Percentiles rank a stretch among this genome's conserved stretches.
Conservation (phyloP, 129 eudicot genomes). For the Oenanthe sinensis region DNA sequence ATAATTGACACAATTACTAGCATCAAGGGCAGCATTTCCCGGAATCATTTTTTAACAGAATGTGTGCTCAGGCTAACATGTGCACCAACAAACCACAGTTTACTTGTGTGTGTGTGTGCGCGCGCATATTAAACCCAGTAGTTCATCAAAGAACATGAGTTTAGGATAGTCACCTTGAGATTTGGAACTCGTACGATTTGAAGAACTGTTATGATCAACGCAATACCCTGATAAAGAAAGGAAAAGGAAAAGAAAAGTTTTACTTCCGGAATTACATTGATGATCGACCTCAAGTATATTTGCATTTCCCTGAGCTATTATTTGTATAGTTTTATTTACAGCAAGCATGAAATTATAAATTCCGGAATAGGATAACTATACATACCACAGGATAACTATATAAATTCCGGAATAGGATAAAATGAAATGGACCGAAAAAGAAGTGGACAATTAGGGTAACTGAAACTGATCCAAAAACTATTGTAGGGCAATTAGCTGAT, state of each 20-base stretch:
- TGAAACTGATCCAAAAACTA: not conserved
- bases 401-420: not conserved
- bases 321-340: not conserved
- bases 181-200: conserved; percentile 94
- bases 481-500: not conserved
- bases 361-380: not conserved
- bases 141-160: conserved; percentile 1
- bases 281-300: not conserved
- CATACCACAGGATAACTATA: not conserved
- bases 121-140: not conserved
- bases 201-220: conserved; percentile 90
- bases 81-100: not conserved
- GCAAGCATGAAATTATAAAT: not conserved
- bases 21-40: not conserved
- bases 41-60: not conserved
- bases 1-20: not conserved
- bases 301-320: not conserved
- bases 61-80: not conserved
- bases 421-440: not conserved
- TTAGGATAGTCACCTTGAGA: conserved; percentile 58
- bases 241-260: conserved; percentile 1
- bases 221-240: conserved; percentile 69
- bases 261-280: not conserved
- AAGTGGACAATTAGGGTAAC: not conserved
- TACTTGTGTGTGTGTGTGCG: not conserved